phyloP scores from a whole-genome alignment of 441 rosid species.

The Lepidium campestre region DNA sequence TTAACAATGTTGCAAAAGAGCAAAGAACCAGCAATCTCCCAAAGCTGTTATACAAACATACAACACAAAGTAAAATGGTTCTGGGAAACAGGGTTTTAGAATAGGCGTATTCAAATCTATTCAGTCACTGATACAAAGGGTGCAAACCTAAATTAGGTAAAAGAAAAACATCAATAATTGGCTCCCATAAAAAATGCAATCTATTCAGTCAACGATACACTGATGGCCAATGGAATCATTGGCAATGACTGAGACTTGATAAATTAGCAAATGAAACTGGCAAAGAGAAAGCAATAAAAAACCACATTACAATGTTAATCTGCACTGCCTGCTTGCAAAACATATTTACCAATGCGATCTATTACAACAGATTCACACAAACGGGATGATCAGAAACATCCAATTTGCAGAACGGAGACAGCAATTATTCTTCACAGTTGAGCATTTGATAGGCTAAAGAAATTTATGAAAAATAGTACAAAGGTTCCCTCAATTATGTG shows the following conservation, averaged over 20 bases:
- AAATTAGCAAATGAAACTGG: not conserved
- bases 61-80: not conserved
- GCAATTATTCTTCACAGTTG: not conserved
- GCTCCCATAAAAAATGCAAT: not conserved
- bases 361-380: not conserved
- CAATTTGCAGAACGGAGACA: not conserved
- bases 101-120: too few relatives aligned
- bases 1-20: not conserved
- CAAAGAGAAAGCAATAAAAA: not conserved
- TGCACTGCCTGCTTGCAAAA: not conserved
- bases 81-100: not conserved
- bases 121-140: not conserved
- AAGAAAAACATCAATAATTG: not conserved
- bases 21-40: not conserved
- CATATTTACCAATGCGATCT: not conserved
- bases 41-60: not conserved
- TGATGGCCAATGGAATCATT: not conserved
- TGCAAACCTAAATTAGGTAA: not conserved
- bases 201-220: not conserved
- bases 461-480: not conserved
- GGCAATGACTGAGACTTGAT: not conserved
- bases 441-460: not conserved
- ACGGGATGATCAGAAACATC: not conserved
- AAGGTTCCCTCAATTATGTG: not conserved
- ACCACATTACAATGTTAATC: not conserved